Conservation (phyloP, 2,329 filamentous ascomycete genomes). For the Zymoseptoria brevis region DNA sequence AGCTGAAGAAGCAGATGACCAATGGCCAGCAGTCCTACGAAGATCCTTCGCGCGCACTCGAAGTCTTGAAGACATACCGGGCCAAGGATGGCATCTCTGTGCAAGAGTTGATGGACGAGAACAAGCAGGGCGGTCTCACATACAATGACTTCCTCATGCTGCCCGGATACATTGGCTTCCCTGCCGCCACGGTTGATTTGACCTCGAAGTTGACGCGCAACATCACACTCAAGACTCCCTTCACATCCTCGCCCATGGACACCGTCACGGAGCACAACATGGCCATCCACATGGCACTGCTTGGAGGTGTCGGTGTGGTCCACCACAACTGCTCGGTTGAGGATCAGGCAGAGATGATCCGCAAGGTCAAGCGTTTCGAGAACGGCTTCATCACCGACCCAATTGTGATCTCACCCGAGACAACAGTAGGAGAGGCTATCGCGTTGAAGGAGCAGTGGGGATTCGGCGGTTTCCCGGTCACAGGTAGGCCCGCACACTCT, state of each 20-base stretch:
- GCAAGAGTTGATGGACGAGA: conserved; percentile 79
- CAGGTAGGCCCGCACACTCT: conserved; percentile 59
- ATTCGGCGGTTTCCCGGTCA: conserved; percentile 96
- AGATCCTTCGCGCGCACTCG: conserved; percentile 49
- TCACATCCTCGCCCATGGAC: conserved; percentile 98
- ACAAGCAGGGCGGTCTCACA: conserved; percentile 76
- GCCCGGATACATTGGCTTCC: conserved; percentile 96
- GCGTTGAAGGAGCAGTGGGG: conserved; percentile 96
- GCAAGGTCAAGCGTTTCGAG: conserved; percentile 98
- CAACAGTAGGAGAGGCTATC: conserved; percentile 85
- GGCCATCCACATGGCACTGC: conserved; percentile 93
- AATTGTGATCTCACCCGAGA: conserved; percentile 77
- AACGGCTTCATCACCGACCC: conserved; percentile 98
- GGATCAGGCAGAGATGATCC: conserved; percentile 95
- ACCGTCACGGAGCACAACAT: conserved; percentile 99
- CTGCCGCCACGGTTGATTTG: conserved; percentile 77
- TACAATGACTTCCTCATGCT: conserved; percentile 98
- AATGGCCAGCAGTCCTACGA: conserved; percentile 14
- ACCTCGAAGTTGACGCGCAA: conserved; percentile 92
- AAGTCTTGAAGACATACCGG: conserved; percentile 68
- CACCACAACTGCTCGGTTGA: conserved; percentile 99
- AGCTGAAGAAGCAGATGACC: conserved; percentile 16
- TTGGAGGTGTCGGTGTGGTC: conserved; percentile 85
- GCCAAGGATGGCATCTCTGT: conserved; percentile 79
- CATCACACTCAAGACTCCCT: conserved; percentile 91